A percentile compares a stretch with the other conserved stretches of the same genome.
Conservation (phyloP, 2,329 filamentous ascomycete species). For the Epichloe hybrida region DNA sequence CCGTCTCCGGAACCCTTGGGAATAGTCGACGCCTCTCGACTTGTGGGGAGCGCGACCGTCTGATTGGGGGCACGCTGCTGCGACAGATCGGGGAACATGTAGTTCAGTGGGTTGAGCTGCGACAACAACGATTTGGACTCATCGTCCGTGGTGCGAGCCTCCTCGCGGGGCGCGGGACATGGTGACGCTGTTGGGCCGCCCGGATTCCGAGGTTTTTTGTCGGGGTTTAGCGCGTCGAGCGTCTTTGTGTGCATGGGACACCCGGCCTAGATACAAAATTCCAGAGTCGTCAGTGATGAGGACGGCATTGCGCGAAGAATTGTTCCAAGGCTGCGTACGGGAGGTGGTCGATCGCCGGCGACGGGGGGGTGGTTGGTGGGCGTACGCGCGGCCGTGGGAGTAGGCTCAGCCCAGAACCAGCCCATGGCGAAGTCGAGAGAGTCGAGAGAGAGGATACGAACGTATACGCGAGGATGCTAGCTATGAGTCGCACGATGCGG, state of each 20-base stretch:
- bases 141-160: slow-evolving; percentile 14
- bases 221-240: slow-evolving; percentile 30
- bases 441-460: no score
- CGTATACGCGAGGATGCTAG: neutral
- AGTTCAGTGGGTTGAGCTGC: slow-evolving; percentile 63
- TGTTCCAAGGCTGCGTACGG: slow-evolving; percentile 14
- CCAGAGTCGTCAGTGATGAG: neutral
- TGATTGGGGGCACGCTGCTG: slow-evolving; percentile 67
- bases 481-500: neutral
- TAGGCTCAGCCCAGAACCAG: slow-evolving; percentile 48
- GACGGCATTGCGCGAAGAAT: neutral
- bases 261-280: slow-evolving; percentile 24
- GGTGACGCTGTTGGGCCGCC: slow-evolving; percentile 19
- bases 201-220: slow-evolving; percentile 11
- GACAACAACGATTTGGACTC: slow-evolving; percentile 36
- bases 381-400: slow-evolving; percentile 21
- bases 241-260: slow-evolving; percentile 47
- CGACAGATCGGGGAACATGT: slow-evolving; percentile 82
- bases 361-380: slow-evolving; percentile 20
- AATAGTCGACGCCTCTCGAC: slow-evolving; percentile 77
- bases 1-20: slow-evolving; percentile 66
- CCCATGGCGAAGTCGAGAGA: slow-evolving; percentile 31
- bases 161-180: slow-evolving; percentile 34
- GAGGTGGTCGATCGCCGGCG: slow-evolving; percentile 17
- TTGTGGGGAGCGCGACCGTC: slow-evolving; percentile 58